Base-by-base conservation (phyloP, 345 rosid genomes). In the Isatis tinctoria region DNA sequence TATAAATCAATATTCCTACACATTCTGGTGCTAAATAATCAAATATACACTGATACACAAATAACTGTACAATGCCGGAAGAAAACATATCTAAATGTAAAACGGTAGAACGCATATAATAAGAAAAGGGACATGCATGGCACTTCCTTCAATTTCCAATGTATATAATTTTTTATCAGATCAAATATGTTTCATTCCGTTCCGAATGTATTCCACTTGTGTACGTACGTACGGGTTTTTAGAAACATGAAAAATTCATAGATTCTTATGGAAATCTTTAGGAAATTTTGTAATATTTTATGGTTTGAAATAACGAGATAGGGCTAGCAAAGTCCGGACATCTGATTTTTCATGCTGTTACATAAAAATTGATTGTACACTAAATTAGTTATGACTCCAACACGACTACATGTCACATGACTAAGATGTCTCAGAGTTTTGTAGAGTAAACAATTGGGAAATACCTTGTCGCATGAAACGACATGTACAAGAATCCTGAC, bases 341-440 rank as follows among this genome's bases (percentile, higher is more conserved):
- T 61, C 66, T 61, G 20, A 13, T 24, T 61, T 61, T 61, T 61
- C 66, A 61, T 61, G 66, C 51, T 51, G 27, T 14, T 20, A 2
- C 13, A 61, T 22, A 57, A 16, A 51, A 32, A 32, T 30, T 32
- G 40, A 32, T 57, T 16, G 9, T 16, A 39, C 48, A 60, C 6
- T 39, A 9, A 40, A 39, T 60, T 60, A 13, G 17, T 24, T 39
- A 22, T 24, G 66, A 39, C 35, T 22, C 66, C 66, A 61, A 20
- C 66, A 40, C 66, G 49, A 61, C 24, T 40, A 24, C 49, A 39
- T 61, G 49, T 61, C 51, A 8, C 51, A 61, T 53, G 63, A 40
- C 14, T 27, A 40, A 40, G 48, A 40, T 18, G 6, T 40, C 49
- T 60, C 48, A 60, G 49, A 60, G 48, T 22, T 60, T 8, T 13